These are phyloP conservation scores for Echinochloa phyllopogon DNA, from an alignment of 176 grass and related monocot genomes.

Conservation along the genomic window DNA sequence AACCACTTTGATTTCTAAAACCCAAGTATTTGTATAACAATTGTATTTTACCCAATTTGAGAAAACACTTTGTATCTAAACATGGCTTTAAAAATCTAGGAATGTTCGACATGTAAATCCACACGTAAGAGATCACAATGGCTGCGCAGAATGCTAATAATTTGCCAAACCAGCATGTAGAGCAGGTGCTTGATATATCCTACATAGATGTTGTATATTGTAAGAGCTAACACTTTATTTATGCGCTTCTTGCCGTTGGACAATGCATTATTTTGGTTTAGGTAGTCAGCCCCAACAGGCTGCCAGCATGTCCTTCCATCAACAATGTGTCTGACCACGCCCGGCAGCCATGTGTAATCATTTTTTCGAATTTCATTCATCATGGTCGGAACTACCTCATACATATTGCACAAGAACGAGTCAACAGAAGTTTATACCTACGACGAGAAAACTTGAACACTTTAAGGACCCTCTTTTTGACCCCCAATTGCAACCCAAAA, in stretches of 20 bases:
- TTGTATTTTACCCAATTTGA: no score
- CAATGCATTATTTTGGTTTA: not conserved
- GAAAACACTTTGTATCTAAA: no score
- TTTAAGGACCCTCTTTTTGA: not conserved
- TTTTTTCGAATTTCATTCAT: not conserved
- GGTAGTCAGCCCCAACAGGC: not conserved
- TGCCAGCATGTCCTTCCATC: not conserved
- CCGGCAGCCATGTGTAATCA: not conserved
- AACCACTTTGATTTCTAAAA: no score
- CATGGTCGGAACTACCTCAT: not conserved
- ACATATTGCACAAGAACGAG: not conserved
- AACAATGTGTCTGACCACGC: not conserved
- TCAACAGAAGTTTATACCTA: not conserved
- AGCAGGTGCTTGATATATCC: not conserved
- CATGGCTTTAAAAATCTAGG: no score
- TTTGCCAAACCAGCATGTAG: not conserved
- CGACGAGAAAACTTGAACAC: not conserved
- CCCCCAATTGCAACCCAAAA: not conserved
- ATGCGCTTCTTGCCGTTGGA: not conserved
- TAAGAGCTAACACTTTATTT: not conserved
- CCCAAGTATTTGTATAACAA: no score
- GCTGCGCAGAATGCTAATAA: not conserved
- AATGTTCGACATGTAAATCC: no score
- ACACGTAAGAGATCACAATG: no score
- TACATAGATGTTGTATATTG: not conserved